Conservation (phyloP, 2,329 filamentous ascomycete species). For the Zasmidium angulare region DNA sequence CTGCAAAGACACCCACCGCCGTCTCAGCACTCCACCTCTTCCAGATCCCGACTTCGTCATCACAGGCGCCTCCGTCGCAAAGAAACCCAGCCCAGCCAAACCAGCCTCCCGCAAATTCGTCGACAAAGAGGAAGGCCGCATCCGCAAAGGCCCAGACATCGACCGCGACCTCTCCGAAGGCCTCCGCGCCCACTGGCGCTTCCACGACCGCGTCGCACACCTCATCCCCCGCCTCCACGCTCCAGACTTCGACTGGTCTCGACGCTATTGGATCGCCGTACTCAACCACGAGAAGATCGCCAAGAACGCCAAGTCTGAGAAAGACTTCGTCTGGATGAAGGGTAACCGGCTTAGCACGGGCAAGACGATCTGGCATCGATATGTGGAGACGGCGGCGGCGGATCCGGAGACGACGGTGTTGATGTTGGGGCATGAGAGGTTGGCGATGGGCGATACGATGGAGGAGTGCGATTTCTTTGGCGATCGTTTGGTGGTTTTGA, state of each 20-base stretch:
- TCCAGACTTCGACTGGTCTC: slow-evolving; percentile 10
- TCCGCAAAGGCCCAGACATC: slow-evolving; percentile 14
- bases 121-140: slow-evolving; percentile 2
- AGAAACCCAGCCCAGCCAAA: slow-evolving; percentile 5
- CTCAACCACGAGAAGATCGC: slow-evolving; percentile 19
- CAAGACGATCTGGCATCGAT: slow-evolving; percentile 29
- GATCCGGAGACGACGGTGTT: slow-evolving; percentile 26
- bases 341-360: slow-evolving; percentile 34
- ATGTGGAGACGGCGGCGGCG: slow-evolving; percentile 14
- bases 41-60: neutral
- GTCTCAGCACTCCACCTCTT: slow-evolving; percentile 15
- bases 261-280: slow-evolving; percentile 38
- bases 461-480: slow-evolving; percentile 34
- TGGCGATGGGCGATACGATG: slow-evolving; percentile 21
- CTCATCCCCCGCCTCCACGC: slow-evolving; percentile 23
- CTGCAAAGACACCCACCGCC: slow-evolving; percentile 2
- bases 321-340: slow-evolving; percentile 36
- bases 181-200: slow-evolving; percentile 19
- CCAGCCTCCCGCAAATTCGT: neutral
- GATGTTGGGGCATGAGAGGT: slow-evolving; percentile 22
- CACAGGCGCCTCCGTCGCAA: neutral
- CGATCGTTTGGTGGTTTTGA: slow-evolving; percentile 32
- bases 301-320: slow-evolving; percentile 7
- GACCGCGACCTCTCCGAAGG: slow-evolving; percentile 20
- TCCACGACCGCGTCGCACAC: slow-evolving; percentile 25